These are phyloP conservation scores for Rubia tinctorum DNA, from an alignment of 305 asterid species.

Conservation along the genomic window DNA sequence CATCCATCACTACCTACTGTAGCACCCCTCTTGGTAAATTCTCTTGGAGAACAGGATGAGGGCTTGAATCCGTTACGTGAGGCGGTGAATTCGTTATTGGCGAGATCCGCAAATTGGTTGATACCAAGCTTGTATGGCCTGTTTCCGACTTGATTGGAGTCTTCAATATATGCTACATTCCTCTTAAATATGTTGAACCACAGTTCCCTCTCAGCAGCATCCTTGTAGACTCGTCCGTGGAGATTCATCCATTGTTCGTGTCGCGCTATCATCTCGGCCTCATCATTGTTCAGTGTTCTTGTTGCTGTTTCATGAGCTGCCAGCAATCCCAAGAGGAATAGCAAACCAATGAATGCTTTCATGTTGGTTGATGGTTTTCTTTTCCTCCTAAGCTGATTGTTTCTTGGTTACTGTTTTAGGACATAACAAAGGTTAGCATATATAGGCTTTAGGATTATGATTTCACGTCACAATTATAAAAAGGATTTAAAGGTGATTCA, in stretches of 20 bases:
- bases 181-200: slow-evolving; percentile 41
- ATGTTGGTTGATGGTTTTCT: slow-evolving; percentile 11
- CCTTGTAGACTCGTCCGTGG: slow-evolving; percentile 30
- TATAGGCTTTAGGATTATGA: not conserved
- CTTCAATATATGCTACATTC: slow-evolving; percentile 36
- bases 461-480: not conserved
- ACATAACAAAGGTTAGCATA: not conserved
- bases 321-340: slow-evolving; percentile 17
- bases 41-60: too few species aligned
- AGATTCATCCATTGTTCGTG: slow-evolving; percentile 42
- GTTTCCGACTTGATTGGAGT: slow-evolving; percentile 30
- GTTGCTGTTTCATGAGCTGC: slow-evolving; percentile 24
- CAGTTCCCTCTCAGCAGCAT: slow-evolving; percentile 31
- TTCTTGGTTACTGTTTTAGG: not conserved
- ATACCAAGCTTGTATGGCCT: slow-evolving; percentile 37
- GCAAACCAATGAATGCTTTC: slow-evolving; percentile 17
- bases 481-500: not conserved
- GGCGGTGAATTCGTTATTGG: slow-evolving; percentile 45
- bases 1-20: too few species aligned
- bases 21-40: too few species aligned
- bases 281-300: slow-evolving; percentile 16
- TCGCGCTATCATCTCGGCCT: slow-evolving; percentile 36
- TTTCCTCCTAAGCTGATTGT: not conserved
- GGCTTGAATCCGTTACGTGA: slow-evolving; percentile 34
- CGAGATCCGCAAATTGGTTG: slow-evolving; percentile 51